phyloP scores from a whole-genome alignment of 306 rosid genomes.

The Vicia villosa region DNA sequence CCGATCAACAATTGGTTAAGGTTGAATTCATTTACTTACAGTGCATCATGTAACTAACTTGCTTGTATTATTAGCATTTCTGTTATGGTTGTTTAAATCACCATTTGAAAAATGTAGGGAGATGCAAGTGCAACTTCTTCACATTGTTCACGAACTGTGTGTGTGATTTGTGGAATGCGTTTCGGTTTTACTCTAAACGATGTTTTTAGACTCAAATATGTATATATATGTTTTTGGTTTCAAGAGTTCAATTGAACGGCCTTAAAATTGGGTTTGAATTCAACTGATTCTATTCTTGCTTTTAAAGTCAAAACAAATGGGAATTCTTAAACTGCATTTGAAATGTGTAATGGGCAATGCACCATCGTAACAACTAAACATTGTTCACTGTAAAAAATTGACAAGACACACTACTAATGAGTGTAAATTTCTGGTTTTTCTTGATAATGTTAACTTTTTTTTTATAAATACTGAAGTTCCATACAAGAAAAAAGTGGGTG shows the following conservation, averaged over 20 bases:
- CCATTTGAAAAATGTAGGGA: background rate
- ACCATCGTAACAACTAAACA: background rate
- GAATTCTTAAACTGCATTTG: constrained; percentile 1
- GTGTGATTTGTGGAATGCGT: too few relatives aligned
- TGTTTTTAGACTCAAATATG: background rate
- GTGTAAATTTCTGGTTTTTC: constrained; percentile 5
- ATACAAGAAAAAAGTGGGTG: constrained; percentile 18
- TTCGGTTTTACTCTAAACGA: background rate
- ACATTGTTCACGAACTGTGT: background rate
- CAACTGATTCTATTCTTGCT: background rate
- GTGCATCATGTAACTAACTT: background rate
- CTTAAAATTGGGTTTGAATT: constrained; percentile 16
- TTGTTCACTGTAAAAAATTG: background rate
- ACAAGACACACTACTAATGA: constrained; percentile 8
- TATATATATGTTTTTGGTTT: constrained; percentile 11
- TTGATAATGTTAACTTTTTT: background rate
- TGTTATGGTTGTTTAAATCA: too few relatives aligned
- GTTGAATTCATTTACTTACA: too few relatives aligned
- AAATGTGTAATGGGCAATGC: constrained; percentile 1
- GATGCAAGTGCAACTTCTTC: background rate
- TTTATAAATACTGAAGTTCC: constrained; percentile 19
- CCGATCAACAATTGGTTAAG: constrained; percentile 72
- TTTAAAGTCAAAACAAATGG: background rate
- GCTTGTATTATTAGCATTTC: too few relatives aligned
- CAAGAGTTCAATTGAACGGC: background rate